Conservation (phyloP, 2,329 filamentous ascomycete genomes). For the Fulvia fulva region DNA sequence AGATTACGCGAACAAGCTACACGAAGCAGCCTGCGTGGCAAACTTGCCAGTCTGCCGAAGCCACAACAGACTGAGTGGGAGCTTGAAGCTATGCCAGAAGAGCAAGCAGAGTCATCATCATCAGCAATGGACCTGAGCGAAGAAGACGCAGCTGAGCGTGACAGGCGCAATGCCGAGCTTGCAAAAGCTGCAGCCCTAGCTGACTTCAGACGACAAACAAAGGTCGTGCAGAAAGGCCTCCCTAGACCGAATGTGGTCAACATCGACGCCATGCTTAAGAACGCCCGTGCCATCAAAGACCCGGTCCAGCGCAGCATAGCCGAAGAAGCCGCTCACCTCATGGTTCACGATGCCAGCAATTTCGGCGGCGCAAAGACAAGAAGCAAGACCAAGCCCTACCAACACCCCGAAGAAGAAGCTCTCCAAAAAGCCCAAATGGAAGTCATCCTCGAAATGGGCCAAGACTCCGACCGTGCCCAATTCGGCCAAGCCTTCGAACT, state of each 20-base stretch:
- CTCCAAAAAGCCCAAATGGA: constrained; percentile 73
- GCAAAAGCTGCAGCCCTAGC: constrained; percentile 61
- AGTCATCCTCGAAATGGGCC: constrained; percentile 65
- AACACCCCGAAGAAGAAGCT: constrained; percentile 64
- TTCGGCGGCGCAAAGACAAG: constrained; percentile 67
- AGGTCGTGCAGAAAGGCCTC: constrained; percentile 81
- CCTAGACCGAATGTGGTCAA: constrained; percentile 75
- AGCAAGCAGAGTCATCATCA: constrained; percentile 58
- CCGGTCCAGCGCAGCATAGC: constrained; percentile 67
- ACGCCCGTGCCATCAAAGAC: constrained; percentile 58
- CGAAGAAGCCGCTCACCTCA: constrained; percentile 70
- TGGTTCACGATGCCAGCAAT: constrained; percentile 75
- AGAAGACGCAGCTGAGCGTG: constrained; percentile 69
- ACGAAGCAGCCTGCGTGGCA: constrained; percentile 64
- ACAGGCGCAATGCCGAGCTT: constrained; percentile 61
- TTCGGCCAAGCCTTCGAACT: constrained; percentile 44
- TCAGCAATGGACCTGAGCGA: constrained; percentile 51
- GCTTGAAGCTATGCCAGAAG: constrained; percentile 76
- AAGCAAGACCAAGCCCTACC: constrained; percentile 55
- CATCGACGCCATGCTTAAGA: constrained; percentile 62
- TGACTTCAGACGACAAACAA: constrained; percentile 78
- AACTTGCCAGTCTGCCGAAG: constrained; percentile 79
- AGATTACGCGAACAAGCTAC: constrained; percentile 66
- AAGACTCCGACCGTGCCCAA: constrained; percentile 39
- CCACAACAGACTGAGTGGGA: constrained; percentile 95